A percentile compares a stretch with the other conserved stretches of the same genome.
These are phyloP conservation scores for Vinca major DNA, from an alignment of 305 asterid genomes.

Conservation along the genomic window DNA sequence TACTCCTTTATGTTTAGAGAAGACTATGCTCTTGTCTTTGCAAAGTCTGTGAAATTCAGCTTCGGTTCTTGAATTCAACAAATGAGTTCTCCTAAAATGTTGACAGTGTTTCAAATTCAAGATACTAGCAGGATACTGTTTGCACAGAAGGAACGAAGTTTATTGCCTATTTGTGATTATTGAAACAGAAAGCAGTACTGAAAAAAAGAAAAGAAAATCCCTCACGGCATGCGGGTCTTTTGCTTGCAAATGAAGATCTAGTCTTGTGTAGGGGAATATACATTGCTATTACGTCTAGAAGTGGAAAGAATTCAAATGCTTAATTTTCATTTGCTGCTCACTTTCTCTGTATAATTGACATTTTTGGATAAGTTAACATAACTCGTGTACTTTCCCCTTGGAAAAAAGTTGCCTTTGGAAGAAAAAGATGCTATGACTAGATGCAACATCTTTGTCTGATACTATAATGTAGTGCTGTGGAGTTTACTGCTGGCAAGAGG, in stretches of 20 bases:
- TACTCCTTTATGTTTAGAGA: neutral
- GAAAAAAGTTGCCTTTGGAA: neutral
- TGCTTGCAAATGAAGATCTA: neutral
- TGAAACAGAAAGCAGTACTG: neutral
- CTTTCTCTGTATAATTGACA: neutral
- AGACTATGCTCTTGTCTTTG: neutral
- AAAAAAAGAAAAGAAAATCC: neutral
- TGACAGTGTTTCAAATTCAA: neutral
- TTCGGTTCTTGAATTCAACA: neutral
- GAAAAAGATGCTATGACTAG: neutral
- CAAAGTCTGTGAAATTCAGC: neutral
- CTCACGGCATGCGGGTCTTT: neutral
- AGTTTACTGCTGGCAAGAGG: constrained; percentile 7
- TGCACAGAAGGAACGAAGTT: neutral
- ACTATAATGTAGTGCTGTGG: constrained; percentile 2
- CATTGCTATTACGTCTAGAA: neutral
- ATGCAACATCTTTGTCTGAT: neutral
- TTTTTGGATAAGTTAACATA: neutral
- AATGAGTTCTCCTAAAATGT: neutral
- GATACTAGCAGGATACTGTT: neutral
- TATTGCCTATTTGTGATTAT: neutral
- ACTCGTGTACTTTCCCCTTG: neutral
- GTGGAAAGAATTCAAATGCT: neutral
- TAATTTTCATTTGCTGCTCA: neutral
- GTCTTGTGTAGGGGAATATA: neutral